Conservation (phyloP, 2,329 filamentous ascomycete genomes). For the Rutstroemia sp. region DNA sequence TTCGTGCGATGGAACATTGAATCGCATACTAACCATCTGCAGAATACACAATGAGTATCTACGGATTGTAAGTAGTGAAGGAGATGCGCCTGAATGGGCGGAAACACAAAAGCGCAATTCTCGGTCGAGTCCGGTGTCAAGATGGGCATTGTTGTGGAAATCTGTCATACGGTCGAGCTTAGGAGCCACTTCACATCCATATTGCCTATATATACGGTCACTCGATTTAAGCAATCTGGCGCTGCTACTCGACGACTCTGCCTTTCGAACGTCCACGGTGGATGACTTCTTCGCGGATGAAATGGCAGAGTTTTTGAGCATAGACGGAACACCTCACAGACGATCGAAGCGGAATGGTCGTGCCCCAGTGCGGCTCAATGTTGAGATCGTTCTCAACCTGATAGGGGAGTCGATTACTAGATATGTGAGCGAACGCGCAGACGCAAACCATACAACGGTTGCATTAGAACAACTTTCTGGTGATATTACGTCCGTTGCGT, state of each 20-base stretch:
- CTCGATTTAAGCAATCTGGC: slow-evolving; percentile 56
- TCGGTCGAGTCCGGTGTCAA: slow-evolving; percentile 25
- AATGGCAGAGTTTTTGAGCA: slow-evolving; percentile 29
- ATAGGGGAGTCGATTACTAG: slow-evolving; percentile 51
- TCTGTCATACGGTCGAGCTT: slow-evolving; percentile 60
- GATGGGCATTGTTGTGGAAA: slow-evolving; percentile 60
- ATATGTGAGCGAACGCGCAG: slow-evolving; percentile 36
- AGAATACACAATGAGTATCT: slow-evolving; percentile 41
- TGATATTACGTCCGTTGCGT: slow-evolving; percentile 41
- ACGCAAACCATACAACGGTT: slow-evolving; percentile 38
- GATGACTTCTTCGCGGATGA: slow-evolving; percentile 35
- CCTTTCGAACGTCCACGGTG: slow-evolving; percentile 23
- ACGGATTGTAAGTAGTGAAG: slow-evolving; percentile 37
- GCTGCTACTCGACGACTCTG: slow-evolving; percentile 49
- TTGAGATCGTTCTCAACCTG: slow-evolving; percentile 34
- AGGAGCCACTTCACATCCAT: slow-evolving; percentile 56
- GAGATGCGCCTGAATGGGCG: slow-evolving; percentile 23
- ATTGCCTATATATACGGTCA: slow-evolving; percentile 59
- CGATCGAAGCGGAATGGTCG: slow-evolving; percentile 17
- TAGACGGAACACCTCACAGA: slow-evolving; percentile 28
- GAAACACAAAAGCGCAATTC: slow-evolving; percentile 5
- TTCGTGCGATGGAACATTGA: not conserved
- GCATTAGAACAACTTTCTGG: slow-evolving; percentile 52
- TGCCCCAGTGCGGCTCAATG: slow-evolving; percentile 27
- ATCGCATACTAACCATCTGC: slow-evolving; percentile 16